A percentile compares a stretch with the other conserved stretches of the same genome.
Conservation (phyloP, 768 basidiomycete genomes). For the Hemileccinum impolitum region DNA sequence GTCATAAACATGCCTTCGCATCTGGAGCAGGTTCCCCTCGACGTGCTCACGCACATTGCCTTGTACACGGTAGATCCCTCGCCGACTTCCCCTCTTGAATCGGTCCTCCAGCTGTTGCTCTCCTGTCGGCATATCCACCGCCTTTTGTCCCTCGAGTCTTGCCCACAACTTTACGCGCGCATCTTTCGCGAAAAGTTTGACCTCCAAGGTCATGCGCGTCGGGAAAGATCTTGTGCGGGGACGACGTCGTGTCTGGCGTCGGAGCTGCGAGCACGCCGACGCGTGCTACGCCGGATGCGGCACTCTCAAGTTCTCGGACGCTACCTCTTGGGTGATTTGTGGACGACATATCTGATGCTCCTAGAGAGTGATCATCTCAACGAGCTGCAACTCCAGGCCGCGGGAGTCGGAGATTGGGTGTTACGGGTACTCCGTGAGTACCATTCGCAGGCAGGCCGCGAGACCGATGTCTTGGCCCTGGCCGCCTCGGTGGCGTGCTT, state of each 20-base stretch:
- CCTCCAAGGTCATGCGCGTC: slow-evolving; percentile 24
- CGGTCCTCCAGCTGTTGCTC: slow-evolving; percentile 43
- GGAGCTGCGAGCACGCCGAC: slow-evolving; percentile 48
- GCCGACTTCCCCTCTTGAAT: slow-evolving; percentile 36
- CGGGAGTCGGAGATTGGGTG: slow-evolving; percentile 36
- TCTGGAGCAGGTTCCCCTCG: slow-evolving; percentile 49
- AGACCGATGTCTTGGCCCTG: slow-evolving; percentile 19
- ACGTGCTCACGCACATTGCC: slow-evolving; percentile 57
- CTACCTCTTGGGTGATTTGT: slow-evolving; percentile 44
- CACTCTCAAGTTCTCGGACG: slow-evolving; percentile 25
- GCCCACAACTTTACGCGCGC: slow-evolving; percentile 55
- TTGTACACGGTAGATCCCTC: slow-evolving; percentile 41
- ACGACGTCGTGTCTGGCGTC: slow-evolving; percentile 40
- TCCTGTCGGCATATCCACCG: slow-evolving; percentile 44
- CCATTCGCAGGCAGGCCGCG: slow-evolving; percentile 3
- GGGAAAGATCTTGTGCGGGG: slow-evolving; percentile 30
- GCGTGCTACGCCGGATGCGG: slow-evolving; percentile 47
- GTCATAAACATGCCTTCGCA: slow-evolving; percentile 39
- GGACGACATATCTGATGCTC: slow-evolving; percentile 58
- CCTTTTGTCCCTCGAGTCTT: slow-evolving; percentile 38
- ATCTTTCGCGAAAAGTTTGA: slow-evolving; percentile 54
- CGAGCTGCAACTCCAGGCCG: slow-evolving; percentile 40
- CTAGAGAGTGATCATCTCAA: slow-evolving; percentile 53
- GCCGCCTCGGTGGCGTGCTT: slow-evolving; percentile 33
- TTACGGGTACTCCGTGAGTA: slow-evolving; percentile 21